Conservation (phyloP, 2,329 filamentous ascomycete genomes). For the Penicillium hordei region DNA sequence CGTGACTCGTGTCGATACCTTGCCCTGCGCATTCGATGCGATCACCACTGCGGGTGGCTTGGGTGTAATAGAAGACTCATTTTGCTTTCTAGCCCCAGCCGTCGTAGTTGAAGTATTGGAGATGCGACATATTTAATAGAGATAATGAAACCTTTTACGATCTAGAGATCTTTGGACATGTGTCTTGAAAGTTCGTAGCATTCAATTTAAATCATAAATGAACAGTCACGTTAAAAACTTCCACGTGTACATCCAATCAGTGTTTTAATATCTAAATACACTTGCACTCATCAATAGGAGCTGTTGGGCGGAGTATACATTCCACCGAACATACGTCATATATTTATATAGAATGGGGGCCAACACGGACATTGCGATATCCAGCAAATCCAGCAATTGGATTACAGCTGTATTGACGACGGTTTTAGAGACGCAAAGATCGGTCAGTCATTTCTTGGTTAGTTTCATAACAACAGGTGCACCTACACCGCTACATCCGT, state of each 20-base stretch:
- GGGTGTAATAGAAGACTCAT: slow-evolving; percentile 44
- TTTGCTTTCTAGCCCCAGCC: slow-evolving; percentile 39
- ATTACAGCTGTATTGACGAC: background rate
- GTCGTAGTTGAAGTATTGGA: slow-evolving; percentile 43
- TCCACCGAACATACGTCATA: background rate
- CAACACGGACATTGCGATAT: no score
- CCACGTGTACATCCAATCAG: background rate
- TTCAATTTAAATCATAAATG: background rate
- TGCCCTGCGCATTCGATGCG: slow-evolving; percentile 45
- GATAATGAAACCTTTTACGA: background rate
- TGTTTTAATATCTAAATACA: background rate
- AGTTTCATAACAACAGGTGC: background rate
- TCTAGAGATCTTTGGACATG: background rate
- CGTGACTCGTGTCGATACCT: slow-evolving; percentile 12
- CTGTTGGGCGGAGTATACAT: background rate
- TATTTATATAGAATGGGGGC: background rate
- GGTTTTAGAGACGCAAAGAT: background rate
- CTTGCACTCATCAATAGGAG: background rate
- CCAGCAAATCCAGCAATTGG: background rate
- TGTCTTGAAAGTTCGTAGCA: background rate
- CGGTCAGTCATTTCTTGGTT: background rate
- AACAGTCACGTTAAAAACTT: background rate
- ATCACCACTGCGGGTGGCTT: slow-evolving; percentile 52
- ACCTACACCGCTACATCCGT: no score
- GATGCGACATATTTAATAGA: slow-evolving; percentile 33